These are phyloP conservation scores for Protomyces lactucae-debilis DNA, from an alignment of 1,139 yeast species.

Conservation along the genomic window DNA sequence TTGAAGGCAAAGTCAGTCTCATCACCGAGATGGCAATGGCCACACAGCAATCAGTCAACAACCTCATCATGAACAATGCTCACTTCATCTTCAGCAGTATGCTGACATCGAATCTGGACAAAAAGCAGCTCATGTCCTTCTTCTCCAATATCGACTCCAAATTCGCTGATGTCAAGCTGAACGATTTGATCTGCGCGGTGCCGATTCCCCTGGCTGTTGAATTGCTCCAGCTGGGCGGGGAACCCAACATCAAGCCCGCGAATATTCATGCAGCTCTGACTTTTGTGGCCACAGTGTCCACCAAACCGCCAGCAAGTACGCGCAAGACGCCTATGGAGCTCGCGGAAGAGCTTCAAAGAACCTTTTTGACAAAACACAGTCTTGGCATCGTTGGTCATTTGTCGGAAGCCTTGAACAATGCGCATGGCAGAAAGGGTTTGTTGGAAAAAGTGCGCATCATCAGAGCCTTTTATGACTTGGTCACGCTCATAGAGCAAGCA, in stretches of 20 bases:
- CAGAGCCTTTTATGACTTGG: constrained; percentile 65
- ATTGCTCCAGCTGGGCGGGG: constrained; percentile 37
- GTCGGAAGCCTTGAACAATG: constrained; percentile 72
- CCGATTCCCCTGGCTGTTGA: constrained; percentile 38
- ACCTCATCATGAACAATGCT: constrained; percentile 40
- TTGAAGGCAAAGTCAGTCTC: constrained; percentile 58
- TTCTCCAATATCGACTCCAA: constrained; percentile 52
- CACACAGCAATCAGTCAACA: constrained; percentile 33
- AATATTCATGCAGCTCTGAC: constrained; percentile 20
- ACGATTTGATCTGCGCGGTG: constrained; percentile 45
- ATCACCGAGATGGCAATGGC: constrained; percentile 54
- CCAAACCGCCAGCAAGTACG: constrained; percentile 3
- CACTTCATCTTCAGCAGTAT: constrained; percentile 48
- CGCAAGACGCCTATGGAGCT: constrained; percentile 33
- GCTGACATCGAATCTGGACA: constrained; percentile 47
- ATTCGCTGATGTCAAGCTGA: constrained; percentile 40
- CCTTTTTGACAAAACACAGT: constrained; percentile 53
- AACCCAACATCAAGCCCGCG: constrained; percentile 11
- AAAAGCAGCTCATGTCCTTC: constrained; percentile 50
- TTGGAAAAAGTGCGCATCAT: constrained; percentile 69
- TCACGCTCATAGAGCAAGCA: constrained; percentile 55
- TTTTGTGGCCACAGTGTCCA: constrained; percentile 20
- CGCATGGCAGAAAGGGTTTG: constrained; percentile 64
- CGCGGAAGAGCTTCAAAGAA: constrained; percentile 31
- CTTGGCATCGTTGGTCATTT: constrained; percentile 75